Evolutionary conservation across 768 basidiomycete genomes (phyloP).

Genomic region (Kwoniella bestiolae): DNA sequence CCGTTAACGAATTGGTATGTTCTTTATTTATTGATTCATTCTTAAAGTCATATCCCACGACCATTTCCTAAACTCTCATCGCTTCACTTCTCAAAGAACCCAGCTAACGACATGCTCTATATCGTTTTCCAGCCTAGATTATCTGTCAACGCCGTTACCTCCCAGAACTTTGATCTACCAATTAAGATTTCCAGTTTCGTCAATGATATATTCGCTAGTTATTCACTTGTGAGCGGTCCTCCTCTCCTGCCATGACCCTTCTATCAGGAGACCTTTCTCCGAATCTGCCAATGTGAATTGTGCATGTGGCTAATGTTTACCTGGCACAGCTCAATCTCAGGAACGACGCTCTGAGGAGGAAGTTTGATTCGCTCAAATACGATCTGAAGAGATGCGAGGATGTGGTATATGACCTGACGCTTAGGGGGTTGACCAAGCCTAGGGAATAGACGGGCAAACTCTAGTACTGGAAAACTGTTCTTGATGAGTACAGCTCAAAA

Average conservation of each 20-base stretch:
- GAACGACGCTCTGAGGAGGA: conserved; percentile 59
- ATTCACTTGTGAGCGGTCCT: conserved; percentile 47
- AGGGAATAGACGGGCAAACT: conserved; percentile 4
- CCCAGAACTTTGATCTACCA: conserved; percentile 58
- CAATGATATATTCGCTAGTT: conserved; percentile 59
- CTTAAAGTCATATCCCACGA: too few relatives aligned
- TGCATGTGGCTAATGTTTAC: too few relatives aligned
- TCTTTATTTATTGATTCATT: too few relatives aligned
- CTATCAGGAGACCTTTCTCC: too few relatives aligned
- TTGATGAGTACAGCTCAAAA: too few relatives aligned
- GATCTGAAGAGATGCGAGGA: conserved; percentile 60
- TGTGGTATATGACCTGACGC: conserved; percentile 58
- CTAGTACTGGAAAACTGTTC: too few relatives aligned
- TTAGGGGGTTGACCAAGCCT: conserved; percentile 50
- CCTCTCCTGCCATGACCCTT: neutral
- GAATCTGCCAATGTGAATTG: too few relatives aligned
- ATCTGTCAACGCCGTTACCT: conserved; percentile 58
- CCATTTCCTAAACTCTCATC: too few relatives aligned
- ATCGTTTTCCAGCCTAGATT: conserved; percentile 49
- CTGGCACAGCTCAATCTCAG: conserved; percentile 61
- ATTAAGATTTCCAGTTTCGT: conserved; percentile 59
- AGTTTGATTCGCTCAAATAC: conserved; percentile 60
- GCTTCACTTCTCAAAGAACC: too few relatives aligned
- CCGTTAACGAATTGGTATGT: conserved; percentile 58
- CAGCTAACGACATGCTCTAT: neutral